Conservation (phyloP, 768 basidiomycete species). For the Boletus subcaerulescens region DNA sequence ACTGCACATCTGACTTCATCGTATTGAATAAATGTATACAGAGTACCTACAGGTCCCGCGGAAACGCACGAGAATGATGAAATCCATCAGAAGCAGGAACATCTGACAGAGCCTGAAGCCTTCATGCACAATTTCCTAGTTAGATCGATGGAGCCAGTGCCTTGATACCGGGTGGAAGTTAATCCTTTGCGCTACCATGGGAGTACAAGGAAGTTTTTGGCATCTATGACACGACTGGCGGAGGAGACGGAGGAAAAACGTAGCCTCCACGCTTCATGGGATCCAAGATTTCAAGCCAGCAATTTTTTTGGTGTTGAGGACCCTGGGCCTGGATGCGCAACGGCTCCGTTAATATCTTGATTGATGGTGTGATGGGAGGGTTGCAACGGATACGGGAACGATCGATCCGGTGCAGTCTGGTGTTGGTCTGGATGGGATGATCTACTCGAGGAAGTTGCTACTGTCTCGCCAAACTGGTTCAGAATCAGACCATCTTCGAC, state of each 20-base stretch:
- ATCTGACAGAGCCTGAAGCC: not conserved
- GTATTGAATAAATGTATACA: too few species aligned
- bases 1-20: too few species aligned
- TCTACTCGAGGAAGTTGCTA: not conserved
- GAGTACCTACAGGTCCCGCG: too few species aligned
- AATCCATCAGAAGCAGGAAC: not conserved
- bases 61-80: too few species aligned
- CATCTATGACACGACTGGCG: not conserved
- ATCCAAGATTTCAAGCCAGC: not conserved
- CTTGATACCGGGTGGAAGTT: conserved; percentile 5
- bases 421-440: not conserved
- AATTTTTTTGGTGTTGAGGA: not conserved
- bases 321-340: not conserved
- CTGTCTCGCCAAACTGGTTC: not conserved
- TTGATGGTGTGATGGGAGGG: not conserved
- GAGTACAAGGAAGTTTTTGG: not conserved
- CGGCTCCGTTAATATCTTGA: not conserved
- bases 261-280: not conserved
- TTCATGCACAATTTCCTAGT: conserved; percentile 7
- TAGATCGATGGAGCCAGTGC: conserved; percentile 4
- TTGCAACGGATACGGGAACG: not conserved
- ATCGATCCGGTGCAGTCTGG: not conserved
- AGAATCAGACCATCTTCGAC: not conserved
- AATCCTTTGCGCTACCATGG: conserved; percentile 1
- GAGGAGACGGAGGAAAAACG: not conserved